phyloP scores from a whole-genome alignment of 2,329 filamentous ascomycete genomes.

The Chaetothyriales sp. region DNA sequence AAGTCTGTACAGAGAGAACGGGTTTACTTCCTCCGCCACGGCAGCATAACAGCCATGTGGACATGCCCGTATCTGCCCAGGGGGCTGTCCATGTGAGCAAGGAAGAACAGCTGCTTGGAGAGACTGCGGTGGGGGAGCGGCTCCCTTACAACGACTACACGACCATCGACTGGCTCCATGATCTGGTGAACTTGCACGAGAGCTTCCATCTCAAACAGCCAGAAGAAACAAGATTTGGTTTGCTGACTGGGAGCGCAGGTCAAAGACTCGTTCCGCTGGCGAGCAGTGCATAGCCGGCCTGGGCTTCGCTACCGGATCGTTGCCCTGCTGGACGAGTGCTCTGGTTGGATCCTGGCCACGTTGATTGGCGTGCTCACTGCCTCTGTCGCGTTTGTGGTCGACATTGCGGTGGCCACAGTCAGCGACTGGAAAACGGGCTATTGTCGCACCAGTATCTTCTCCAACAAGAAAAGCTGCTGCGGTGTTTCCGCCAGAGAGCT shows the following conservation, averaged over 20 bases:
- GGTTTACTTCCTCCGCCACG: conserved; percentile 12
- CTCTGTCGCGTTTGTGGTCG: conserved; percentile 40
- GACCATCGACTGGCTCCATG: conserved; percentile 48
- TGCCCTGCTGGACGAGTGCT: conserved; percentile 34
- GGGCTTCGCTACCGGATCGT: conserved; percentile 28
- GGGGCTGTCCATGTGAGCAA: conserved; percentile 31
- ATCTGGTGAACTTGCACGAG: conserved; percentile 28
- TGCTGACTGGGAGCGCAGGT: conserved; percentile 24
- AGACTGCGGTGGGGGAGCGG: conserved; percentile 37
- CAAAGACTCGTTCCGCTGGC: conserved; percentile 41
- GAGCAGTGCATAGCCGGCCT: conserved; percentile 29
- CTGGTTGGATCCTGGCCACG: conserved; percentile 42
- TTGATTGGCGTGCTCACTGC: conserved; percentile 41
- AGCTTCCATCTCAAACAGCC: background rate
- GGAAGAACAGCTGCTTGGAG: conserved; percentile 33
- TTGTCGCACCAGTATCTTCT: conserved; percentile 32
- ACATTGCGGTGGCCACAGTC: conserved; percentile 39
- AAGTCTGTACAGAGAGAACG: conserved; percentile 7
- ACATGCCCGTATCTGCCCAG: conserved; percentile 29
- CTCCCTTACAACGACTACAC: conserved; percentile 47
- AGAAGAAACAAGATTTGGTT: background rate
- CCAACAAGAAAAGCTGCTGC: conserved; percentile 39
- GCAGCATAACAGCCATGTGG: conserved; percentile 25
- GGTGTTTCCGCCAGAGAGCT: conserved; percentile 10
- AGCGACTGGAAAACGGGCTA: conserved; percentile 45